Percentiles rank a stretch among this genome's conserved stretches.
Evolutionary conservation across 2,329 filamentous ascomycete species (phyloP).

Genomic region (Westerdykella ornata): DNA sequence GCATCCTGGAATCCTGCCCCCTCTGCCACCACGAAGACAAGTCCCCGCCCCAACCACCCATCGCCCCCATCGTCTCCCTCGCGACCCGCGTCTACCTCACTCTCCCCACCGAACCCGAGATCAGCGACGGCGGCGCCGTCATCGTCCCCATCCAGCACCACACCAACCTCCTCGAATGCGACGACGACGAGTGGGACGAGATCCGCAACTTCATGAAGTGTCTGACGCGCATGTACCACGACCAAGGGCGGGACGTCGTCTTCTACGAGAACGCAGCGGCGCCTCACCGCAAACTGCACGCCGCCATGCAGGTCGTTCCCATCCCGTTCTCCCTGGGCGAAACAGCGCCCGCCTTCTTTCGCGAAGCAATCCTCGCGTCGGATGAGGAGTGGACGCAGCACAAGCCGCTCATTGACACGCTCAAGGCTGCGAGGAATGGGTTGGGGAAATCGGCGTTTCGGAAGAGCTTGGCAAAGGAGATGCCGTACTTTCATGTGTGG

Average conservation of each 20-base stretch:
- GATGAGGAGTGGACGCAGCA: conserved; percentile 97
- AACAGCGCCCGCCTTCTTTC: conserved; percentile 89
- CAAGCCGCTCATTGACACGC: conserved; percentile 86
- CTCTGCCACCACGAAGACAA: conserved; percentile 90
- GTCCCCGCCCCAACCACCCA: conserved; percentile 56
- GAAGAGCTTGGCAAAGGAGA: conserved; percentile 78
- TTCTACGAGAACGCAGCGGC: conserved; percentile 96
- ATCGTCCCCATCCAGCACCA: conserved; percentile 86
- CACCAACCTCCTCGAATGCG: conserved; percentile 88
- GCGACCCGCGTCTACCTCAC: conserved; percentile 83
- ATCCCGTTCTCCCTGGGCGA: conserved; percentile 88
- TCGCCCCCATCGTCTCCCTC: conserved; percentile 79
- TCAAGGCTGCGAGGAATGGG: conserved; percentile 54
- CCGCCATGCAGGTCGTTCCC: conserved; percentile 77
- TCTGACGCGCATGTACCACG: conserved; percentile 87
- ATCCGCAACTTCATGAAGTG: conserved; percentile 99
- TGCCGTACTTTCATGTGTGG: conserved; percentile 98
- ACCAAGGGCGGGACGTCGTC: conserved; percentile 82
- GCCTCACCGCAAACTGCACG: conserved; percentile 72
- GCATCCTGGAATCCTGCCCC: conserved; percentile 77
- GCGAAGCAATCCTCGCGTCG: conserved; percentile 78
- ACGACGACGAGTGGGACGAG: conserved; percentile 99
- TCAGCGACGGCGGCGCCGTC: conserved; percentile 74
- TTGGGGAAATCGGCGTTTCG: conserved; percentile 78
- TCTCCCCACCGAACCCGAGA: conserved; percentile 79